Base-by-base conservation (phyloP, 148 eudicot species). In the Diospyros lotus region DNA sequence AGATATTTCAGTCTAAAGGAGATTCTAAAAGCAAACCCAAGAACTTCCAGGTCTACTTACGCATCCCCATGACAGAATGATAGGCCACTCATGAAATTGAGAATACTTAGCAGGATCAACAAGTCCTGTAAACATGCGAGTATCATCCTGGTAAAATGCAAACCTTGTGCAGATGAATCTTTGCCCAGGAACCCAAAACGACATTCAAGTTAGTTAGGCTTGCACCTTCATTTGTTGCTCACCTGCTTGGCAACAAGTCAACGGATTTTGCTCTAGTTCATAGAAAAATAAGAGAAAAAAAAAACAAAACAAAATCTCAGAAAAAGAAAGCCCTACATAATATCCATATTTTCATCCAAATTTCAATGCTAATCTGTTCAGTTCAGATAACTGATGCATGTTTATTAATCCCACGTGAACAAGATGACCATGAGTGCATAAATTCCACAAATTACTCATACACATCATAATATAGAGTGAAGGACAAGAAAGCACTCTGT, bases 71-170 rank as follows among this genome's bases (percentile, higher is more conserved):
- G 38, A 55, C 50, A 40, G 62, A 6, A 70, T 3, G 63, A 62
- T 41, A 70, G 62, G 38, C 62, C 62, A 70, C 73, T 70, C 73
- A 70, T 54, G 28, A 55, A 55, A 41, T 3, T 70, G 46, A 55
- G 39, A 70, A 70, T 70, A 12, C 8, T 48, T 4, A 48, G 52
- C 52, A 48, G 52, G 8, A 48, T 8, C 4, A 70, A 55, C 62
- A 70, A 41, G 39, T 41, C 41, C 38, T 9, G 50, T 41, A 55
- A 40, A 8, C 15, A 14, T n/a, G 28, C 62, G 41, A 41, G 48
- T 40, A 41, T 9, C 73, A 70, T 70, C 55, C 48, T 54, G 14
- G 38, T 15, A 55, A 55, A 40, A 14, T 53, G 3, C 42, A 40
- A 69, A 17, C 45, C 11, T 46, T 5, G 18, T 39, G 44, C 55